Conservation (phyloP, 306 rosid species). For the Clitoria ternatea region DNA sequence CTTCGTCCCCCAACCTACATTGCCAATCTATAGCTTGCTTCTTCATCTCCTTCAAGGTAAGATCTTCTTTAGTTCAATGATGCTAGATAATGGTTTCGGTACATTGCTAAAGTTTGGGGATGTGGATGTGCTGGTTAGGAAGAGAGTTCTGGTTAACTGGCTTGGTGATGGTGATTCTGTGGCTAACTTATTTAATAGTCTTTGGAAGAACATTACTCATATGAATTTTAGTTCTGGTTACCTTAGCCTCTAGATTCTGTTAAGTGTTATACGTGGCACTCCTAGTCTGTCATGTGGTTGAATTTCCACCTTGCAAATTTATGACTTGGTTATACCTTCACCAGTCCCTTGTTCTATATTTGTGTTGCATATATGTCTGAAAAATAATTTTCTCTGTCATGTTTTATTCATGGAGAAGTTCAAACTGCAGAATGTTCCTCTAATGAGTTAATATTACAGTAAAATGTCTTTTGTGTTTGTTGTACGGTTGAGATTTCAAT, state of each 20-base stretch:
- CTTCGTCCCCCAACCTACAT: too few relatives aligned
- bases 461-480: not conserved
- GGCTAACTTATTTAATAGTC: constrained; percentile 21
- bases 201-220: not conserved
- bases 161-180: constrained; percentile 28
- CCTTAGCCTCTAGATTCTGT: not conserved
- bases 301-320: not conserved
- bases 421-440: not conserved
- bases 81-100: too few relatives aligned
- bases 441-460: not conserved
- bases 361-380: not conserved
- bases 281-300: not conserved
- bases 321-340: not conserved
- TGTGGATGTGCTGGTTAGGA: too few relatives aligned
- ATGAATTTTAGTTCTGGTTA: constrained; percentile 3
- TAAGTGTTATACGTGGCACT: not conserved
- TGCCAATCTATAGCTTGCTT: too few relatives aligned
- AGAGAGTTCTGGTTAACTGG: constrained; percentile 27
- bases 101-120: too few relatives aligned
- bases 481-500: not conserved
- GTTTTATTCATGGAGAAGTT: not conserved
- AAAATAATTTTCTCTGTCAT: not conserved
- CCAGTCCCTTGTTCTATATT: not conserved
- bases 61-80: too few relatives aligned
- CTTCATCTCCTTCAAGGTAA: too few relatives aligned